Evolutionary conservation across 2,329 filamentous ascomycete species (phyloP).

Genomic region (Tolypocladium pustulatum): DNA sequence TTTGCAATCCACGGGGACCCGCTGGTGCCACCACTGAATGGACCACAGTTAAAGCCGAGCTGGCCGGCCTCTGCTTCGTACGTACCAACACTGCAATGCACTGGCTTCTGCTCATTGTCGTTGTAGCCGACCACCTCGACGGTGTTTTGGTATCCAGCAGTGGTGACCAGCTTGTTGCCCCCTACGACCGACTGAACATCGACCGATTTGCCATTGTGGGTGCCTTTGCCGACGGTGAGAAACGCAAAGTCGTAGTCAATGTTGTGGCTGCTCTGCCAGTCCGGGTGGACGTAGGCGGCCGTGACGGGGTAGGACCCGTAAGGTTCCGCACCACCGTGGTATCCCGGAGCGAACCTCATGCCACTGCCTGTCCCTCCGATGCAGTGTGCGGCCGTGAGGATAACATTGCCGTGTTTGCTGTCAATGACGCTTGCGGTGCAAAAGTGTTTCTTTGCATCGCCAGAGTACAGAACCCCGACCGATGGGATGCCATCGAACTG

Average conservation of each 20-base stretch:
- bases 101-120: slow-evolving; percentile 2
- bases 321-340: slow-evolving; percentile 4
- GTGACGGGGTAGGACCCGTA: slow-evolving; percentile 6
- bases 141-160: slow-evolving; percentile 1
- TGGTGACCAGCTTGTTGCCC: slow-evolving; percentile 5
- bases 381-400: slow-evolving; percentile 7
- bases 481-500: slow-evolving; percentile 5
- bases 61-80: slow-evolving; percentile 5
- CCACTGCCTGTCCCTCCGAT: slow-evolving; percentile 2
- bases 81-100: slow-evolving; percentile 3
- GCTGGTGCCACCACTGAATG: slow-evolving; percentile 5
- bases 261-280: slow-evolving; percentile 2
- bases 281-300: slow-evolving; percentile 1
- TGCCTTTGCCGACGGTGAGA: slow-evolving; percentile 5
- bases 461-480: slow-evolving; percentile 4
- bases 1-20: slow-evolving; percentile 5
- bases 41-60: slow-evolving; percentile 6
- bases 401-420: slow-evolving; percentile 4
- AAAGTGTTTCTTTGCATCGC: slow-evolving; percentile 1
- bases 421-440: slow-evolving; percentile 6
- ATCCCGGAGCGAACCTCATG: slow-evolving; percentile 5
- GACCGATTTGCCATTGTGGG: slow-evolving; percentile 2
- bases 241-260: slow-evolving; percentile 6
- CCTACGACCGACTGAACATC: slow-evolving; percentile 5
- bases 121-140: slow-evolving; percentile 6